Evolutionary conservation across 345 rosid genomes (phyloP), one percentile per base, ranked within the genome.

Genomic region (Schrenkiella parvula): DNA sequence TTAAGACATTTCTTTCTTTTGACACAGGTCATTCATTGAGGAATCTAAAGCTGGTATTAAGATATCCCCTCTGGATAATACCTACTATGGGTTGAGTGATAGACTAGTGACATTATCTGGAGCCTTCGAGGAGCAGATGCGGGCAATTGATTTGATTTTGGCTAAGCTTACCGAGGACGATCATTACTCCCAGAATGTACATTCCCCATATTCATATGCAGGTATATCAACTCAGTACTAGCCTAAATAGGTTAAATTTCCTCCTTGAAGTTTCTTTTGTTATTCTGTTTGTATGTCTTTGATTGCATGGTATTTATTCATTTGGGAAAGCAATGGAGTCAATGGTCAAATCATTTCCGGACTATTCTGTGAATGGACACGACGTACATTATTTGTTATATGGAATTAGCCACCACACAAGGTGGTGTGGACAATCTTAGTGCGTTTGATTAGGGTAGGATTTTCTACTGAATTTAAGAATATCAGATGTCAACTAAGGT

Each of bases 1-100:
- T 35, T 17, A 2, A 35, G 39, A 64, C 23, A 15, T 70, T 22
- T 71, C 8, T 56, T 63, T 39, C 59, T 41, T 14, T 48, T 29
- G 19, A 22, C 19, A 56, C 84, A 95, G 98, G 88, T 95, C 98
- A 62, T 95, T 95, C 75, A 92, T 92, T 73, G 99, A 95, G 61
- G 96, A 84, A 23, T 95, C 99, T 67, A 92, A 86, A 80, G 98
- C 98, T 74, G 84, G 88, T 79, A 95, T 95, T 70, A 95, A 92
- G 84, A 90, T 95, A 77, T 90, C 99, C 57, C 91, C 96, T 34
- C 87, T 84, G 81, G 99, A 95, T 78, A 85, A 82, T 71, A 90
- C 84, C 78, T 92, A 80, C 72, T 87, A 86, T 73, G 97, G 98
- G 71, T 65, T 89, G 84, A 92, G 77, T 82, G 99, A 95, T 84